Conservation (phyloP, 495 filamentous ascomycete species). For the Amniculicola lignicola region DNA sequence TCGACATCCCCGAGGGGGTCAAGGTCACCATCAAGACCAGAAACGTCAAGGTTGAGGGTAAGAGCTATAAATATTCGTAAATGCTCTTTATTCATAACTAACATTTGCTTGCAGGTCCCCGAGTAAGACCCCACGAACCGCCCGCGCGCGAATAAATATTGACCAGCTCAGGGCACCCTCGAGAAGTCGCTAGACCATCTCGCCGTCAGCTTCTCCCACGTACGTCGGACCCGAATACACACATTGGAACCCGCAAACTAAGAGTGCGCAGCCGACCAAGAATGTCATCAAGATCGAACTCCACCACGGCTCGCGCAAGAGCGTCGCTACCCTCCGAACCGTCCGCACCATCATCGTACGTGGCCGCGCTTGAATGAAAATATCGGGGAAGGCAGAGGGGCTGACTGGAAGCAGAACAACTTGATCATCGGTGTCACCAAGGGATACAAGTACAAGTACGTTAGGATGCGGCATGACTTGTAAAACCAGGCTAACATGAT, state of each 20-base stretch:
- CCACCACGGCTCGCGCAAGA: constrained; percentile 96
- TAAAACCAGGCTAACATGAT: constrained; percentile 5
- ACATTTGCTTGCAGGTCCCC: constrained; percentile 20
- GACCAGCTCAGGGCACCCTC: constrained; percentile 66
- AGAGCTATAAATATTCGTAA: constrained; percentile 59
- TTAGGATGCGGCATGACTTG: too few species aligned
- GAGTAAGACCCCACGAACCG: constrained; percentile 24
- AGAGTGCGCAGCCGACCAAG: constrained; percentile 62
- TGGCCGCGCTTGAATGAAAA: neutral
- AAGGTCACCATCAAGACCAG: constrained; percentile 86
- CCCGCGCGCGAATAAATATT: neutral
- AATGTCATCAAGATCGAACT: constrained; percentile 89
- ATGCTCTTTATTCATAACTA: constrained; percentile 8
- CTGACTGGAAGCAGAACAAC: constrained; percentile 60
- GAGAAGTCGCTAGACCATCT: constrained; percentile 92
- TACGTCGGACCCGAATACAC: neutral
- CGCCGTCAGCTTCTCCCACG: constrained; percentile 78
- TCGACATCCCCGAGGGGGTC: constrained; percentile 95
- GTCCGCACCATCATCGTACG: constrained; percentile 81
- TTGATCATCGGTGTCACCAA: constrained; percentile 95
- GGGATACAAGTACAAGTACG: constrained; percentile 82
- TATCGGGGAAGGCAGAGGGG: neutral
- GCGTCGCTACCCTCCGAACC: constrained; percentile 93
- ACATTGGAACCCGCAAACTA: constrained; percentile 64
- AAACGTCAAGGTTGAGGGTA: constrained; percentile 91